Evolutionary conservation across 2,329 filamentous ascomycete genomes (phyloP), one percentile per base, ranked within the genome.

Genomic region (Ceratocystis huliohia): DNA sequence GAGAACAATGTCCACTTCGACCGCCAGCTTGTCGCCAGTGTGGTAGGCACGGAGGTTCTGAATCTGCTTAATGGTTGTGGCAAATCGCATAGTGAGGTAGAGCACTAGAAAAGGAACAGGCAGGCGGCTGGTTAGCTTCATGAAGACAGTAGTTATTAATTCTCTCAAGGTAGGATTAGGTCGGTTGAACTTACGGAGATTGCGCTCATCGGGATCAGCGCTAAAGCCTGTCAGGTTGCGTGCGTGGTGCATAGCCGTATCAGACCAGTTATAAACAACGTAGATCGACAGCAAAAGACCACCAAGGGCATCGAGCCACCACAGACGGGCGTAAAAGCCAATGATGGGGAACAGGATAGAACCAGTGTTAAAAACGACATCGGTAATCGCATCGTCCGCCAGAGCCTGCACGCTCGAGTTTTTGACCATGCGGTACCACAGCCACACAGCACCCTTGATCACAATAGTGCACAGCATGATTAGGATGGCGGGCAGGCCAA

Each of bases 51-150:
- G 87, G 66, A 94, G 77, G 41, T 90, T 90, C 73, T 94, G 90
- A 68, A 95, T 94, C 73, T 90, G 87, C 72, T 84, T 85, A 73
- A 96, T 95, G 13, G 88, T 88, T 70, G 88, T 90, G 59, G 91
- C 91, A 73, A 96, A 96, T 22, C 92, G 88, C 88, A 96, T 96
- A 1, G 91, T 94, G 70, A 96, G 82, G 76, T 96, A 96, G 0
- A 96, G 80, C 25, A 96, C 76, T 68, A 41, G 22, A 7, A 28
- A 13, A 15, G 37, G 10, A 5, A 28, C 7, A 7, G 25, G 44
- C 2, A 17, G 44, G 10, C 48, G 13, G 13, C 17, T 17, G 33
- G 44, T 53, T 64, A 45, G 22, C 33, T 20, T 45, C 5, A 6
- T 7, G 20, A 33, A 41, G 10, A 13, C 5, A 5, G 17, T 65